phyloP scores from a whole-genome alignment of 352 stramenopile species.

The Phytophthora vignae region DNA sequence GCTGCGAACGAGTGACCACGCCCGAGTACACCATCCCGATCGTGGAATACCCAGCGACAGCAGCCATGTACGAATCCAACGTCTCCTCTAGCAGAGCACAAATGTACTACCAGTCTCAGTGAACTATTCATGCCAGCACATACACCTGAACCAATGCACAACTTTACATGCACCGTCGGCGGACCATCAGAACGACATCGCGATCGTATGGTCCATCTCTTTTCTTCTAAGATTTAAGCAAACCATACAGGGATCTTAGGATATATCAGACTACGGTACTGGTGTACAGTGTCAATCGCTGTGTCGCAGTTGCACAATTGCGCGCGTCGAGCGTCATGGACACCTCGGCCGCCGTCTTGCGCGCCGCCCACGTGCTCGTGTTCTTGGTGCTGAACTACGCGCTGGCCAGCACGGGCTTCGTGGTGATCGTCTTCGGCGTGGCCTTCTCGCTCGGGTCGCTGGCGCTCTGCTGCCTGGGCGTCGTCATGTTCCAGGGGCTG shows the following conservation, averaged over 20 bases:
- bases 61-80: constrained; percentile 29
- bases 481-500: constrained; percentile 72
- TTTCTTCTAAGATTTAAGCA: constrained; percentile 7
- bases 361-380: constrained; percentile 30
- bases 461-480: constrained; percentile 69
- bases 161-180: not conserved
- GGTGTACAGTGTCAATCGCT: constrained; percentile 10
- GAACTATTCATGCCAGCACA: not conserved
- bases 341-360: constrained; percentile 14
- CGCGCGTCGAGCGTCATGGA: constrained; percentile 20
- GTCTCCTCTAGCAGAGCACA: constrained; percentile 3
- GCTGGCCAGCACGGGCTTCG: constrained; percentile 58
- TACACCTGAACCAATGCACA: not conserved
- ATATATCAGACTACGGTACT: constrained; percentile 26
- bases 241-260: constrained; percentile 8
- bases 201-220: constrained; percentile 6
- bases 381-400: constrained; percentile 76
- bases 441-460: constrained; percentile 59
- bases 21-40: constrained; percentile 55
- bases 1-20: constrained; percentile 65
- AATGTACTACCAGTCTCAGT: constrained; percentile 15
- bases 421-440: constrained; percentile 58
- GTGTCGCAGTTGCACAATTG: constrained; percentile 29
- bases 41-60: constrained; percentile 34
- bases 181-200: not conserved